Evolutionary conservation across 2,329 filamentous ascomycete species (phyloP).

Genomic region (Rosellinia necatrix): DNA sequence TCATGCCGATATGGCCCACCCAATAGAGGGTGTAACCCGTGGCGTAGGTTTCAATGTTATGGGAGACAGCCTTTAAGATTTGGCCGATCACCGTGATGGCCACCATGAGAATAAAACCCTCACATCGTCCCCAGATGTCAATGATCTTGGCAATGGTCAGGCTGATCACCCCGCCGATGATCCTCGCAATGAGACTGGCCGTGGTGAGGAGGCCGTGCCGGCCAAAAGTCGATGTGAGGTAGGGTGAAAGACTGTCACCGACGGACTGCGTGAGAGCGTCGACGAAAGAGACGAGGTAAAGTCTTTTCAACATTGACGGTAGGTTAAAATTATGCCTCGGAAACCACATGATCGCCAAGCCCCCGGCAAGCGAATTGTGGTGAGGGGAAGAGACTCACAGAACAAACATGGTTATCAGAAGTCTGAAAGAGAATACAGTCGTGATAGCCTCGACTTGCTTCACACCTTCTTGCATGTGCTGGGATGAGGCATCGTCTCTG

Average conservation of each 20-base stretch:
- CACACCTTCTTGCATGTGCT: constrained; percentile 46
- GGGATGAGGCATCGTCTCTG: constrained; percentile 28
- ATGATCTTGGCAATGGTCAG: constrained; percentile 47
- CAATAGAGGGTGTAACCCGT: constrained; percentile 68
- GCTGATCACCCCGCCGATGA: constrained; percentile 8
- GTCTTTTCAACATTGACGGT: no score
- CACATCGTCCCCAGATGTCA: constrained; percentile 54
- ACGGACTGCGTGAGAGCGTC: constrained; percentile 45
- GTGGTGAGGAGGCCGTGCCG: constrained; percentile 58
- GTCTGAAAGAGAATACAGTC: constrained; percentile 42
- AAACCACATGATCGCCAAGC: not conserved
- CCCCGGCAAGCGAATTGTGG: no score
- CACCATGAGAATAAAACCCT: constrained; percentile 51
- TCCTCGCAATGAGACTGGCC: constrained; percentile 6
- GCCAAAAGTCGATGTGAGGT: constrained; percentile 68
- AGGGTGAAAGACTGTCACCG: constrained; percentile 59
- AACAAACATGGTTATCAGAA: constrained; percentile 41
- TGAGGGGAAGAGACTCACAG: constrained; percentile 40
- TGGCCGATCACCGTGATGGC: constrained; percentile 55
- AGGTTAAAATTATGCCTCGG: constrained; percentile 6
- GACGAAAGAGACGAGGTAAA: constrained; percentile 47
- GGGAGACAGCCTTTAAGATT: constrained; percentile 66
- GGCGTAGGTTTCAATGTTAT: constrained; percentile 56
- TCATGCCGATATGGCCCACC: constrained; percentile 55
- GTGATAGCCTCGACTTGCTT: constrained; percentile 46